Evolutionary conservation across 1,284 basidiomycete genomes (phyloP).

Genomic region (Puccinia novopanici): DNA sequence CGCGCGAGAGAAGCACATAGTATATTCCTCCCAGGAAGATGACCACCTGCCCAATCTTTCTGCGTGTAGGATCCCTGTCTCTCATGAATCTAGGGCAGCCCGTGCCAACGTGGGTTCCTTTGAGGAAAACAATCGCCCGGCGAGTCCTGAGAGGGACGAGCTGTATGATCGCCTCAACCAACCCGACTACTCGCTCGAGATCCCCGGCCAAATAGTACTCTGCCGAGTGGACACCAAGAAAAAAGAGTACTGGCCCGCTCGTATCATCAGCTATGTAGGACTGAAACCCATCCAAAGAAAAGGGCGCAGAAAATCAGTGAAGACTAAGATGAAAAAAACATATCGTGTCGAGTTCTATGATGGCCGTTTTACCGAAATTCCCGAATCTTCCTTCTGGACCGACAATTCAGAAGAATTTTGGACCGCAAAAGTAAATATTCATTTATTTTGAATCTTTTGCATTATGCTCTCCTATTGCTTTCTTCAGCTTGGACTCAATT

Average conservation of each 20-base stretch:
- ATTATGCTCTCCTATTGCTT: too few relatives aligned
- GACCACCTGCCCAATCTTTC: slow-evolving; percentile 34
- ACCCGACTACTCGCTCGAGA: slow-evolving; percentile 33
- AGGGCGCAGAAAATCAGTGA: not conserved
- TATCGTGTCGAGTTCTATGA: too few relatives aligned
- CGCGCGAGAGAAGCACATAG: slow-evolving; percentile 16
- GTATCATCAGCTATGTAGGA: slow-evolving; percentile 24
- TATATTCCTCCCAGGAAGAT: slow-evolving; percentile 19
- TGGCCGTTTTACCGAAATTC: too few relatives aligned
- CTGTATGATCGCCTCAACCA: slow-evolving; percentile 10
- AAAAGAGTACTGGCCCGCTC: slow-evolving; percentile 40
- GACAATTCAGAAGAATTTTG: too few relatives aligned
- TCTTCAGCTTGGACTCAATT: too few relatives aligned
- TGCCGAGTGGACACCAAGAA: slow-evolving; percentile 5
- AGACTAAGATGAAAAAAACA: not conserved
- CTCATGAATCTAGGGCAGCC: slow-evolving; percentile 20
- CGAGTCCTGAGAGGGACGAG: not conserved
- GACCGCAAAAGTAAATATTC: too few relatives aligned
- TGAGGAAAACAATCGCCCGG: not conserved
- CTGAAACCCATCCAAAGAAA: not conserved
- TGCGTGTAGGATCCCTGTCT: slow-evolving; percentile 35
- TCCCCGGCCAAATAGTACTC: slow-evolving; percentile 19
- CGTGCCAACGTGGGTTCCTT: not conserved
- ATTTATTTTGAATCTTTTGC: too few relatives aligned
- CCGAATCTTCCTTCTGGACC: too few relatives aligned